Percentiles rank a stretch among this genome's conserved stretches.
These are phyloP conservation scores for Beauveria scarabaeidicola DNA, from an alignment of 2,329 filamentous ascomycete species.

Conservation along the genomic window DNA sequence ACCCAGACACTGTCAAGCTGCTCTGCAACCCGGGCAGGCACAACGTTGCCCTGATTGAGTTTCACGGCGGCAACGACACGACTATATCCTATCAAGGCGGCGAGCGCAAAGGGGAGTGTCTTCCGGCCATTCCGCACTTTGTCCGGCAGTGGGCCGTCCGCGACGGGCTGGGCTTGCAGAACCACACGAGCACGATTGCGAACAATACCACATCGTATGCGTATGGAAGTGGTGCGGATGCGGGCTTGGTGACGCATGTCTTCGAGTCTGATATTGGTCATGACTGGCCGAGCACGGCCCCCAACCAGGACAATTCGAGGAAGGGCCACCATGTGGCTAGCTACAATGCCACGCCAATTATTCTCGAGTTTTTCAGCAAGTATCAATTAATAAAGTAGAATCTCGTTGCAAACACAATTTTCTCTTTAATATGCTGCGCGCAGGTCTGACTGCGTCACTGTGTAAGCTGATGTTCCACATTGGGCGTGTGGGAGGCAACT, in stretches of 20 bases:
- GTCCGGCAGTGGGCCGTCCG: conserved; percentile 27
- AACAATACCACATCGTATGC: conserved; percentile 20
- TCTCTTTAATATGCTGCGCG: background rate
- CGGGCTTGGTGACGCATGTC: conserved; percentile 22
- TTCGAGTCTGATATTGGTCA: conserved; percentile 24
- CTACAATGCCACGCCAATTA: conserved; percentile 29
- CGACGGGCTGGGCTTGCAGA: conserved; percentile 18
- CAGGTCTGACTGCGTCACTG: too few relatives aligned
- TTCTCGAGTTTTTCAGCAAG: conserved; percentile 29
- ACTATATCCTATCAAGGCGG: conserved; percentile 37
- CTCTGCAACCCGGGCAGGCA: conserved; percentile 28
- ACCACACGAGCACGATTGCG: conserved; percentile 13
- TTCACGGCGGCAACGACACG: conserved; percentile 39
- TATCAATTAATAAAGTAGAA: background rate
- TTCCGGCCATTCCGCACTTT: conserved; percentile 34
- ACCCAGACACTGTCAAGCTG: conserved; percentile 26
- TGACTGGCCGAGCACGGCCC: conserved; percentile 30
- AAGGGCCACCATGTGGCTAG: conserved; percentile 22
- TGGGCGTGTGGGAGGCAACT: too few relatives aligned
- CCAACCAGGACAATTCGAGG: conserved; percentile 25
- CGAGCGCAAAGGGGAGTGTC: conserved; percentile 29
- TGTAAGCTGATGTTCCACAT: too few relatives aligned
- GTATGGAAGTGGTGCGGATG: conserved; percentile 17
- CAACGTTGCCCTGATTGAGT: conserved; percentile 36
- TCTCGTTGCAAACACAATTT: background rate